Evolutionary conservation across 768 basidiomycete genomes (phyloP), one percentile per base, ranked within the genome.

Genomic region (Lactarius psammicola): DNA sequence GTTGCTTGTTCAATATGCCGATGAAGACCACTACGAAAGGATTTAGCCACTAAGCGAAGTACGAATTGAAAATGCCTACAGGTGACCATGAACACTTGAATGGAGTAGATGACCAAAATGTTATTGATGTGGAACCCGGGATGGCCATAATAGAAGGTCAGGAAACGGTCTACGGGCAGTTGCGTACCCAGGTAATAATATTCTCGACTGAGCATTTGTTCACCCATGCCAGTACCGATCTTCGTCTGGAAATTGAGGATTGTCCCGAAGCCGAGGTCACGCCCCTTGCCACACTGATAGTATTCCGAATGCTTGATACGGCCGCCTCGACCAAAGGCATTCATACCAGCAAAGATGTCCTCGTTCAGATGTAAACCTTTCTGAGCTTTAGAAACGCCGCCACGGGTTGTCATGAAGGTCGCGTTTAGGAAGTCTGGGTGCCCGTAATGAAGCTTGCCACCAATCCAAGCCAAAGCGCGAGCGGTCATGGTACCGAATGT

Each of bases 41-140:
- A 33, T 26, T n/a, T 61, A 56, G 42, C 23, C 31, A 36, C 26
- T 18, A 30, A 11, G 23, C 31, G 46, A 49, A 38, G 31, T 63
- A 33, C 1, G 15, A 30, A 30, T 63, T 67, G 51, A 30, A 60
- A 46, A 57, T 10, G 87, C 92, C 77, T 73, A 94, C 92, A 74
- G 23, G 94, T 94, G 62, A 98, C 80, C 94, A 98, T 97, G 83
- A 99, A 98, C 62, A 96, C 84, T 75, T 97, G 95, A 61, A 99
- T 94, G 30, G 97, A 98, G 77, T 94, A 89, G 72, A 99, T 98
- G 79, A 99, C 95, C 74, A 99, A 81, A 72, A 98, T 98, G 75
- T 99, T 98, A 84, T 99, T 99, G 82, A 99, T 87, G 76, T 99
- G 97, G 89, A 99, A 99, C 73, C 94, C 97, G 63, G 97, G 96